Base-by-base conservation (phyloP, 2,329 filamentous ascomycete genomes). In the Thyridium curvatum region DNA sequence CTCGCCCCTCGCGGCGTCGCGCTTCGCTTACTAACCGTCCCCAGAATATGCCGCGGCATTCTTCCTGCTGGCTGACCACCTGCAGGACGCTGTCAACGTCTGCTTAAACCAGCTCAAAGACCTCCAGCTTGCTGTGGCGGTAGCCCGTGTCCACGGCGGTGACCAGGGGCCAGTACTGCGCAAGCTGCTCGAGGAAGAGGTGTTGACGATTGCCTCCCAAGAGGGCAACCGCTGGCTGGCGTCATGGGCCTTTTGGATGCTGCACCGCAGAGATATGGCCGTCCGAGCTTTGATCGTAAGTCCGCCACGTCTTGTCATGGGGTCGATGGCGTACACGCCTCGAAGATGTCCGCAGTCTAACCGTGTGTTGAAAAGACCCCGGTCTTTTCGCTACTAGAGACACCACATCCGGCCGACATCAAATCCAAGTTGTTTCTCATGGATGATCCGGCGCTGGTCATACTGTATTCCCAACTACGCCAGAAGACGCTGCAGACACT, bases 241-340 rank as follows among this genome's bases (percentile, higher is more conserved):
- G 10, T 93, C 86, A 0, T 98, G 93, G 93, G 86, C 87, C 3
- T 95, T 95, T 56, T 94, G 88, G 84, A 86, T 95, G 73, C 71
- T 97, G 5, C 80, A 80, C 30, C 77, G 85, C 45, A 79, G 82
- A 43, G 86, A 94, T 48, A 85, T 89, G 70, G 86, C 91, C 6
- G 88, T 96, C 7, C 79, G 86, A 38, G 80, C 84, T 7, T 68
- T 98, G 4, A 84, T 94, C 49, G 84, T 88, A 64, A 69, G 81
- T 64, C 21, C 16, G 5, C 8, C 21, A 6, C 21, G 6, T 39
- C 14, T 37, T 12, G 18, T 13, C 9, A 9, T n/a, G 12, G 2
- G 13, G 6, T n/a, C n/a, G n/a, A n/a, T n/a, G n/a, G n/a, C n/a
- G n/a, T n/a, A n/a, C n/a, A n/a, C n/a, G n/a, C n/a, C n/a, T n/a